A percentile compares a stretch with the other conserved stretches of the same genome.
Evolutionary conservation across 164 flowering plant genomes (phyloP).

Genomic region (Cinnamomum micranthum): DNA sequence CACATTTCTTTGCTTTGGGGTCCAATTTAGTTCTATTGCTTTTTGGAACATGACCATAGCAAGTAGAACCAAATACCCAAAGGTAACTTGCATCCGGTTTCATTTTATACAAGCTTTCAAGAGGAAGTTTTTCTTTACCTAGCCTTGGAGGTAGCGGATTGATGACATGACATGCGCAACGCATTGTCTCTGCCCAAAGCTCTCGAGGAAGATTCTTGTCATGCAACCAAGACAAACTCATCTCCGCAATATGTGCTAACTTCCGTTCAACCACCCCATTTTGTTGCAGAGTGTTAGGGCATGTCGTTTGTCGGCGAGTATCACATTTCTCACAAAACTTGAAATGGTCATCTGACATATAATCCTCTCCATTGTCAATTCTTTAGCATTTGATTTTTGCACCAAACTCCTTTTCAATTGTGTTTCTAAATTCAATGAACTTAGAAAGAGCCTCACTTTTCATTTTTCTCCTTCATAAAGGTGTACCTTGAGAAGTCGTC

Average conservation of each 20-base stretch:
- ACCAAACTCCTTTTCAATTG: slow-evolving; percentile 10
- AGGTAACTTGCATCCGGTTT: slow-evolving; percentile 21
- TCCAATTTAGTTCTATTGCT: neutral
- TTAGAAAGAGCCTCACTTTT: slow-evolving; percentile 7
- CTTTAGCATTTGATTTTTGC: slow-evolving; percentile 11
- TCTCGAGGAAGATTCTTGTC: slow-evolving; percentile 20
- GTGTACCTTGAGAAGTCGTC: slow-evolving; percentile 23
- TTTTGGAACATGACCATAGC: slow-evolving; percentile 14
- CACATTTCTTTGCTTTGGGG: no score
- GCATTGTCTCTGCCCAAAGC: slow-evolving; percentile 18
- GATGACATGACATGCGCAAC: slow-evolving; percentile 19
- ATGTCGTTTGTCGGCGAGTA: slow-evolving; percentile 19
- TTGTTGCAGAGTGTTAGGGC: slow-evolving; percentile 18
- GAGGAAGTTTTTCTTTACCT: slow-evolving; percentile 21
- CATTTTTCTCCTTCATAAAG: slow-evolving; percentile 10
- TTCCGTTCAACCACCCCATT: slow-evolving; percentile 22
- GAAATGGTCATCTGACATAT: neutral
- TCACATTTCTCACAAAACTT: neutral
- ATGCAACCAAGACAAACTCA: slow-evolving; percentile 20
- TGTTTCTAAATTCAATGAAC: slow-evolving; percentile 4
- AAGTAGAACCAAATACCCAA: slow-evolving; percentile 9
- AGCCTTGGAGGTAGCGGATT: slow-evolving; percentile 20
- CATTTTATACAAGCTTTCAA: slow-evolving; percentile 17
- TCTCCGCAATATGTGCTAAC: slow-evolving; percentile 13
- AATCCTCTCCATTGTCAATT: slow-evolving; percentile 15